Conservation (phyloP, 2,329 filamentous ascomycete species). For the Monilinia fructigena region DNA sequence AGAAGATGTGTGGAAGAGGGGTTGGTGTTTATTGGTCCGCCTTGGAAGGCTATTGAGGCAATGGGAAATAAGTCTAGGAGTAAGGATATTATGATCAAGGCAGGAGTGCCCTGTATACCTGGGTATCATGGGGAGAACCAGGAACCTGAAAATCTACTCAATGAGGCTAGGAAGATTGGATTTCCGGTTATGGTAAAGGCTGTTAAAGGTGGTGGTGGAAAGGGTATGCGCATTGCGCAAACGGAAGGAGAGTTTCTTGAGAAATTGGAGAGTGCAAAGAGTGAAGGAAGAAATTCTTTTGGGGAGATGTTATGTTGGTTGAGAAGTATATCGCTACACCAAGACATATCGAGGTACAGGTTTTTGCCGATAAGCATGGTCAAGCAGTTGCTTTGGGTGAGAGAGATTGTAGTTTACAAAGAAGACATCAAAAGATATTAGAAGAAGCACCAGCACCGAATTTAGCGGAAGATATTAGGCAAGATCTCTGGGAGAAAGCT, state of each 20-base stretch:
- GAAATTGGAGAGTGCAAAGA: slow-evolving; percentile 70
- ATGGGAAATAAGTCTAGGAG: slow-evolving; percentile 94
- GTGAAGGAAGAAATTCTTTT: slow-evolving; percentile 75
- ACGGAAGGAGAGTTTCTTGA: slow-evolving; percentile 65
- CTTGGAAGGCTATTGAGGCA: slow-evolving; percentile 74
- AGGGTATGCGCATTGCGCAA: slow-evolving; percentile 77
- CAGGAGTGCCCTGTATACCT: slow-evolving; percentile 94
- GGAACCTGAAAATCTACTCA: slow-evolving; percentile 57
- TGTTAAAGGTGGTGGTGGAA: slow-evolving; percentile 76
- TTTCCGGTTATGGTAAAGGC: slow-evolving; percentile 78
- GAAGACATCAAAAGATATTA: slow-evolving; percentile 85
- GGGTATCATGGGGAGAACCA: slow-evolving; percentile 92
- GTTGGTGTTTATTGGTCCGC: slow-evolving; percentile 90
- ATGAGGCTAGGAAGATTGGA: slow-evolving; percentile 67
- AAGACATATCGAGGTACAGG: slow-evolving; percentile 84
- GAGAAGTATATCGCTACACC: slow-evolving; percentile 79
- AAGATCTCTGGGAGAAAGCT: slow-evolving; percentile 66
- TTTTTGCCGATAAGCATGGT: slow-evolving; percentile 80
- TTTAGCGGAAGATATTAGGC: slow-evolving; percentile 55
- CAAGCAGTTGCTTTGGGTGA: slow-evolving; percentile 82
- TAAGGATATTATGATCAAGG: slow-evolving; percentile 94
- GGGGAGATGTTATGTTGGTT: slow-evolving; percentile 83
- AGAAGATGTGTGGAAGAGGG: slow-evolving; percentile 85
- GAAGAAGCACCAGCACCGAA: slow-evolving; percentile 83
- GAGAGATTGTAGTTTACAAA: slow-evolving; percentile 82